These are phyloP conservation scores for Mrakia frigida DNA, from an alignment of 768 basidiomycete genomes.

Conservation along the genomic window DNA sequence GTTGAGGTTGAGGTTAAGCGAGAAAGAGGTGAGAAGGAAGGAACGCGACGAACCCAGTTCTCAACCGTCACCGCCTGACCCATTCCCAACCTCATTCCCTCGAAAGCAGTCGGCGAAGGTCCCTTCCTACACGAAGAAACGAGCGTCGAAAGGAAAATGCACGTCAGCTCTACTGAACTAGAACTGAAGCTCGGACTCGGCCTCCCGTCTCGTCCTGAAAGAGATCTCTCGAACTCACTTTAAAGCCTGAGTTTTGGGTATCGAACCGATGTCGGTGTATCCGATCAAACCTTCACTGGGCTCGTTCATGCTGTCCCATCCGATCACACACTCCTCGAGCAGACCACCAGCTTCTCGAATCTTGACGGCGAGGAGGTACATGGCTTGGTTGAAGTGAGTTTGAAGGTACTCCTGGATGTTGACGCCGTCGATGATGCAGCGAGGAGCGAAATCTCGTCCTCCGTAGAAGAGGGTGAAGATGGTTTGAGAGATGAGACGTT, in stretches of 20 bases:
- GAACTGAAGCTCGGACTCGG: neutral
- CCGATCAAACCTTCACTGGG: conserved; percentile 77
- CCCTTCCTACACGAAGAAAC: conserved; percentile 60
- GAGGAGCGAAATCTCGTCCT: conserved; percentile 80
- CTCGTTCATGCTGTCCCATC: conserved; percentile 97
- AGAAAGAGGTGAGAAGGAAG: neutral
- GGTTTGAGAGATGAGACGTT: conserved; percentile 78
- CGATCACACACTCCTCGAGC: conserved; percentile 80
- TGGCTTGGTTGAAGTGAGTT: conserved; percentile 66
- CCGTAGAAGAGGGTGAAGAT: conserved; percentile 94
- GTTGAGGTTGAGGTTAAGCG: too few species aligned
- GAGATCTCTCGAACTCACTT: conserved; percentile 33
- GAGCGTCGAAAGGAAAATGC: neutral
- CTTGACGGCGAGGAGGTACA: conserved; percentile 67
- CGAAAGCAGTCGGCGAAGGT: conserved; percentile 74
- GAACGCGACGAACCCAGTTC: conserved; percentile 52
- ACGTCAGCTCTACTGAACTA: neutral
- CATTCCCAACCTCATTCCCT: conserved; percentile 81
- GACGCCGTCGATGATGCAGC: conserved; percentile 79
- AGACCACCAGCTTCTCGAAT: conserved; percentile 69
- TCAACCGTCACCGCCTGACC: conserved; percentile 76
- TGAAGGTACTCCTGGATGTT: conserved; percentile 90
- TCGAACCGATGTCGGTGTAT: conserved; percentile 61
- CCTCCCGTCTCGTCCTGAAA: neutral
- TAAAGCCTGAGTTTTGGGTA: conserved; percentile 60